Evolutionary conservation across 169 alveolate species (phyloP).

Genomic region (Amoebophrya sp.): DNA sequence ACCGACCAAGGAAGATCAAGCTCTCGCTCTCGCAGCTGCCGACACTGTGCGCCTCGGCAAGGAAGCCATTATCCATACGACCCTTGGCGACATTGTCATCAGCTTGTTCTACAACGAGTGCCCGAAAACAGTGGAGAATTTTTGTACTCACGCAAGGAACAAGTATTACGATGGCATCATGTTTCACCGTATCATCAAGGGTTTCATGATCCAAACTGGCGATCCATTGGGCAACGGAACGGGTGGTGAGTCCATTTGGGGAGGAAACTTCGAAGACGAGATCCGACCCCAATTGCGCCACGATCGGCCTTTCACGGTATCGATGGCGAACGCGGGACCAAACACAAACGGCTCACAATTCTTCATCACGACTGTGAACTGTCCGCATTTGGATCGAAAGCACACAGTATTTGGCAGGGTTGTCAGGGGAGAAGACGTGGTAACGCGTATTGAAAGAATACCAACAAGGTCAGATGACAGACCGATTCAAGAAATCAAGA

Average conservation of each 20-base stretch:
- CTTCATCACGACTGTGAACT: slow-evolving; percentile 88
- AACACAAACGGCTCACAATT: slow-evolving; percentile 95
- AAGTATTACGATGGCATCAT: slow-evolving; percentile 76
- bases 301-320: slow-evolving; percentile 84
- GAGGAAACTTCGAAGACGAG: slow-evolving; percentile 45
- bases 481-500: not conserved
- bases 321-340: slow-evolving; percentile 93
- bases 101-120: slow-evolving; percentile 74
- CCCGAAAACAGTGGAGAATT: slow-evolving; percentile 94
- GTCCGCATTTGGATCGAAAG: slow-evolving; percentile 93
- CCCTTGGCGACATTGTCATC: slow-evolving; percentile 93
- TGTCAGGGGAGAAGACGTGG: slow-evolving; percentile 63
- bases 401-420: slow-evolving; percentile 98
- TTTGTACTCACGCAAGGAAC: slow-evolving; percentile 84
- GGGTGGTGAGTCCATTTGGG: slow-evolving; percentile 88
- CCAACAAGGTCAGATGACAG: not conserved
- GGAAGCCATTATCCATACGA: slow-evolving; percentile 88
- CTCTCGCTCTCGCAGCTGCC: not conserved
- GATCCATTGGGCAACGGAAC: slow-evolving; percentile 99
- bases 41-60: not conserved
- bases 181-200: slow-evolving; percentile 76
- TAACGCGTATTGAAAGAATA: not conserved
- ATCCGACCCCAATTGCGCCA: slow-evolving; percentile 63
- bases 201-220: slow-evolving; percentile 98
- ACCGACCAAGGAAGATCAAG: slow-evolving; percentile 62